phyloP scores from a whole-genome alignment of 768 basidiomycete species.

The Ramaria sp. region DNA sequence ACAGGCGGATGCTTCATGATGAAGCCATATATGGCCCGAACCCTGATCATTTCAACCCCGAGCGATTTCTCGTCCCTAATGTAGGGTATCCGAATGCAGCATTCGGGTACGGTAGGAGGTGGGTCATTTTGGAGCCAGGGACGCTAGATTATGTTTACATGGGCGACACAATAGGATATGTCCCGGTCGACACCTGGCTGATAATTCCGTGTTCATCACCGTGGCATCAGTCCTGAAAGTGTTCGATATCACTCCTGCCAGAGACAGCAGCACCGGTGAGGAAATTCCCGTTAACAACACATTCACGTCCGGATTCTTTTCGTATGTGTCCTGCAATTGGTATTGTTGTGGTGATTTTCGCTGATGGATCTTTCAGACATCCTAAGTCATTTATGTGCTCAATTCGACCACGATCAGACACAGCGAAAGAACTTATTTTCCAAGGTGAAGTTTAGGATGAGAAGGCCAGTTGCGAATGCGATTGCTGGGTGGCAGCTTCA shows the following conservation, averaged over 20 bases:
- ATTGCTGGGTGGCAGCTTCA: too few species aligned
- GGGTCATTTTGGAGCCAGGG: background rate
- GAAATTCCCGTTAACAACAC: slow-evolving; percentile 12
- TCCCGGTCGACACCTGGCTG: slow-evolving; percentile 45
- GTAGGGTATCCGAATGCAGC: slow-evolving; percentile 1
- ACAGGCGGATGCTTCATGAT: background rate
- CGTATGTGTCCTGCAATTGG: too few species aligned
- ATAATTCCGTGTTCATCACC: slow-evolving; percentile 35
- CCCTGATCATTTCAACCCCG: slow-evolving; percentile 6
- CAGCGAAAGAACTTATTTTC: too few species aligned
- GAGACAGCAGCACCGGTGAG: slow-evolving; percentile 28
- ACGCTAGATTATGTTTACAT: too few species aligned
- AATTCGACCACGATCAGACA: too few species aligned
- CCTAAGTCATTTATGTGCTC: too few species aligned
- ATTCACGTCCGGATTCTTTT: too few species aligned
- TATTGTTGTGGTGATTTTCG: too few species aligned
- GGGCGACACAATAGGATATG: slow-evolving; percentile 27
- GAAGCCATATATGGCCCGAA: slow-evolving; percentile 17
- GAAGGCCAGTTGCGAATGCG: too few species aligned
- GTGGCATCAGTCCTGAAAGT: slow-evolving; percentile 34
- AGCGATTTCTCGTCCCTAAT: slow-evolving; percentile 7
- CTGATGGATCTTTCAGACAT: too few species aligned
- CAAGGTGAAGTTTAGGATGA: too few species aligned
- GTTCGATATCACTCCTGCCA: slow-evolving; percentile 32
- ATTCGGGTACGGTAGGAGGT: background rate